phyloP scores from a whole-genome alignment of 768 basidiomycete species.

The Russula dissimulans region DNA sequence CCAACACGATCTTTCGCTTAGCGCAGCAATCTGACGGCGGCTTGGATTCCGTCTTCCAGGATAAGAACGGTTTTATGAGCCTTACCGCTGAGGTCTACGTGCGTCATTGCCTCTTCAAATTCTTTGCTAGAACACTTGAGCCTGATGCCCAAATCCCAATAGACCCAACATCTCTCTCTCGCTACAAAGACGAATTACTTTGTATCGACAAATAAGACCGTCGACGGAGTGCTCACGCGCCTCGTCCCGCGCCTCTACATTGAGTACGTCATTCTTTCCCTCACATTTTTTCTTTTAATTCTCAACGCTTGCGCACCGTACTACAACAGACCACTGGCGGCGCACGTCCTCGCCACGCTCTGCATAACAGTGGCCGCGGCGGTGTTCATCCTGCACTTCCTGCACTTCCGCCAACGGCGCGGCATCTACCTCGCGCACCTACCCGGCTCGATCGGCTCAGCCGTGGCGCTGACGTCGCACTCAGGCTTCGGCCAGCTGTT shows the following conservation, averaged over 20 bases:
- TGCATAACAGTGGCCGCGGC: constrained; percentile 40
- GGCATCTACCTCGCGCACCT: constrained; percentile 10
- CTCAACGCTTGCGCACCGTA: neutral
- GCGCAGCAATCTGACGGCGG: constrained; percentile 38
- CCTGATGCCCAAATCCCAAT: neutral
- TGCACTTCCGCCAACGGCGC: constrained; percentile 25
- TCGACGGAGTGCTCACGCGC: constrained; percentile 34
- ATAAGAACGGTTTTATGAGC: constrained; percentile 42
- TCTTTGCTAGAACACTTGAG: neutral
- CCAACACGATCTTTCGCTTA: constrained; percentile 49
- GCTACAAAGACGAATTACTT: constrained; percentile 56
- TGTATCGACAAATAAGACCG: constrained; percentile 29
- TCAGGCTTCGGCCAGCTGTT: constrained; percentile 19
- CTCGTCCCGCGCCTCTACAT: constrained; percentile 44
- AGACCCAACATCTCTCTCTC: constrained; percentile 53
- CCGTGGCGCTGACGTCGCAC: constrained; percentile 12
- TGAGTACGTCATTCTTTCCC: constrained; percentile 37
- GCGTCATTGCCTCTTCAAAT: neutral
- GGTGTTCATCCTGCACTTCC: constrained; percentile 40
- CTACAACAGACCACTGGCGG: constrained; percentile 39
- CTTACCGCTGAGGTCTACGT: constrained; percentile 46
- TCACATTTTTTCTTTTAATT: neutral
- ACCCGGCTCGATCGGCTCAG: constrained; percentile 11
- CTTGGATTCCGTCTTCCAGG: constrained; percentile 37
- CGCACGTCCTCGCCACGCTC: constrained; percentile 39